Conservation (phyloP, 441 rosid species). For the Populus hybrid region DNA sequence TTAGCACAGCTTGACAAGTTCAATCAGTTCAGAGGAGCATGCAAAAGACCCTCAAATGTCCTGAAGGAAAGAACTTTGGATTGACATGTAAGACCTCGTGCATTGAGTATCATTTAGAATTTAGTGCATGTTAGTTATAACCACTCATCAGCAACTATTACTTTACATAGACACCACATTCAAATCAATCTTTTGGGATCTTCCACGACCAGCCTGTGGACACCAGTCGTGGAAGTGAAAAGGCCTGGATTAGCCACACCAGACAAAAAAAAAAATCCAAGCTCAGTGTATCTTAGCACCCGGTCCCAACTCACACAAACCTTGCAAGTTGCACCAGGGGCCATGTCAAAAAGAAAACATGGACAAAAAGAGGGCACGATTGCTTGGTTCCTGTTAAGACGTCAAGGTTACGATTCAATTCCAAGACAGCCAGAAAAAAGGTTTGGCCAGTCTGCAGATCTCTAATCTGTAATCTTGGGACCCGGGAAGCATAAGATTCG, state of each 20-base stretch:
- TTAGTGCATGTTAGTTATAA: not conserved
- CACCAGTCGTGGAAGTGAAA: too few relatives aligned
- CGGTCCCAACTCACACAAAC: not conserved
- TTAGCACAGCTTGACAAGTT: not conserved
- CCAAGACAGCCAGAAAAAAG: not conserved
- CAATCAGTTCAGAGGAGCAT: not conserved
- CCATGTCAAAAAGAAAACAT: not conserved
- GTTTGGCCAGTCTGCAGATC: not conserved
- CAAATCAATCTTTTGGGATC: too few relatives aligned
- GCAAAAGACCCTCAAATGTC: not conserved
- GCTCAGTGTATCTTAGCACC: not conserved
- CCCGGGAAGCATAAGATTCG: constrained; percentile 4
- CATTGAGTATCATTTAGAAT: not conserved
- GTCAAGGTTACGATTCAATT: not conserved
- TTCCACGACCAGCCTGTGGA: too few relatives aligned
- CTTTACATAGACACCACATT: not conserved
- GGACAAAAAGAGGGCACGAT: constrained; percentile 1
- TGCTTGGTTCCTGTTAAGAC: not conserved
- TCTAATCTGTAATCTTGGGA: not conserved
- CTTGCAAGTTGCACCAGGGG: not conserved
- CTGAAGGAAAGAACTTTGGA: not conserved
- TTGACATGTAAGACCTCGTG: not conserved
- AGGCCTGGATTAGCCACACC: too few relatives aligned
- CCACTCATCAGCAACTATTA: not conserved
- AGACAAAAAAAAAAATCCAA: too few relatives aligned